Conservation (phyloP, 108 stramenopile genomes). For the Nitzschia sp. region DNA sequence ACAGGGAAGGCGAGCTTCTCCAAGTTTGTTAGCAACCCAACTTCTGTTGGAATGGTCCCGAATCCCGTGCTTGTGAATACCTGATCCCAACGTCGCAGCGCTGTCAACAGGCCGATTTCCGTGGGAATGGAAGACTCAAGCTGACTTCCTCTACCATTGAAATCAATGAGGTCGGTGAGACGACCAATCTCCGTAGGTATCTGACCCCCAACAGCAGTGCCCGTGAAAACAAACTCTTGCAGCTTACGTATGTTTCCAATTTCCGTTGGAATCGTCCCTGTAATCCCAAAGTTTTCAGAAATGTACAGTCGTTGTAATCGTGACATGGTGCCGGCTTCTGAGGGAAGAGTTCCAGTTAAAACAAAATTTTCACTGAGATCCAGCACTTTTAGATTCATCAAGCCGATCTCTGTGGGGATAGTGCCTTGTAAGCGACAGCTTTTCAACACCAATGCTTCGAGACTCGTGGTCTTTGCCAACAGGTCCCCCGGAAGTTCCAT, state of each 20-base stretch:
- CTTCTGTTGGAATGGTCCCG: conserved; percentile 57
- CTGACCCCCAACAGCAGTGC: background rate
- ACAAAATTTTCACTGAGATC: conserved; percentile 37
- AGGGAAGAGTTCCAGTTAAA: conserved; percentile 47
- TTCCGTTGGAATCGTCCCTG: conserved; percentile 21
- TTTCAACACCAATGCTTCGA: background rate
- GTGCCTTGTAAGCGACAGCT: background rate
- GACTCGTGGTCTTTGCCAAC: background rate
- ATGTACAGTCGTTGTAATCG: background rate
- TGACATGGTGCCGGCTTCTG: conserved; percentile 17
- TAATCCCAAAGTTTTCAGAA: conserved; percentile 33
- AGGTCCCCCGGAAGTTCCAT: background rate
- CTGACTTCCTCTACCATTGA: background rate
- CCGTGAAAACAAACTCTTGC: background rate
- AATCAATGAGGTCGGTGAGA: background rate
- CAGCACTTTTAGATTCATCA: background rate
- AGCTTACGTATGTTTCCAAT: background rate
- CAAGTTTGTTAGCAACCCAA: conserved; percentile 50
- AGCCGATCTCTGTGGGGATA: conserved; percentile 1
- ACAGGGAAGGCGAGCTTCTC: conserved; percentile 36
- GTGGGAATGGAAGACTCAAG: conserved; percentile 43
- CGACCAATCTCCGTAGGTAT: conserved; percentile 16
- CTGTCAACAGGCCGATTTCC: conserved; percentile 54
- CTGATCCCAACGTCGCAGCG: conserved; percentile 41
- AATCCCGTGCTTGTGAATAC: conserved; percentile 22